Conservation (phyloP, 2,329 filamentous ascomycete genomes). For the Fusarium cicatricum region DNA sequence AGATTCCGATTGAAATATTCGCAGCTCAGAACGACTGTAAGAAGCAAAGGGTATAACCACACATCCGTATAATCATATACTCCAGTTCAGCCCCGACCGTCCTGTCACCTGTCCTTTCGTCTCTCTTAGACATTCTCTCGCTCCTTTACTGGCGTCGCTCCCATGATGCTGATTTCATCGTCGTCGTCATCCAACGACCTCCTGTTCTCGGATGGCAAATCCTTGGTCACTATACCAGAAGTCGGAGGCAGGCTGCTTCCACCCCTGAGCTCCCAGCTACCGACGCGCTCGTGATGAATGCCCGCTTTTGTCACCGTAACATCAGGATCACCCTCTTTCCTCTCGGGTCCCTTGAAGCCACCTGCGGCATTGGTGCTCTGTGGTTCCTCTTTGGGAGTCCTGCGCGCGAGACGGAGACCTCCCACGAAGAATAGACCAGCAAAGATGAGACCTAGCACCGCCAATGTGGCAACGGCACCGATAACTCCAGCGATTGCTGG, state of each 20-base stretch:
- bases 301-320: slow-evolving; percentile 52
- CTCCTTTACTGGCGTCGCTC: slow-evolving; percentile 49
- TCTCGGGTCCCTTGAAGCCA: slow-evolving; percentile 57
- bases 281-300: slow-evolving; percentile 54
- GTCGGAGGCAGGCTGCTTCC: slow-evolving; percentile 18
- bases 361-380: slow-evolving; percentile 34
- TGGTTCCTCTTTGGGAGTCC: slow-evolving; percentile 6
- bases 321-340: slow-evolving; percentile 55
- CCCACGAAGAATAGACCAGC: slow-evolving; percentile 46
- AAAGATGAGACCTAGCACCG: slow-evolving; percentile 45
- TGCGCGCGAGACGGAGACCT: slow-evolving; percentile 45
- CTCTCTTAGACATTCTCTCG: slow-evolving; percentile 49
- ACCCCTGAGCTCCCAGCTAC: slow-evolving; percentile 58
- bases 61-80: not conserved
- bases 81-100: not conserved
- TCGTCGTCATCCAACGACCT: slow-evolving; percentile 39
- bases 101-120: not conserved
- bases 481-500: slow-evolving; percentile 56
- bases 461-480: slow-evolving; percentile 54
- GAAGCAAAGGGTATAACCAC: slow-evolving; percentile 37
- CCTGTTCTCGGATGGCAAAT: slow-evolving; percentile 27
- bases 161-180: slow-evolving; percentile 49
- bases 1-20: slow-evolving; percentile 5
- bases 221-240: slow-evolving; percentile 38
- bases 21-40: slow-evolving; percentile 26